Conservation (phyloP, 441 rosid species). For the Brassica hybrid region DNA sequence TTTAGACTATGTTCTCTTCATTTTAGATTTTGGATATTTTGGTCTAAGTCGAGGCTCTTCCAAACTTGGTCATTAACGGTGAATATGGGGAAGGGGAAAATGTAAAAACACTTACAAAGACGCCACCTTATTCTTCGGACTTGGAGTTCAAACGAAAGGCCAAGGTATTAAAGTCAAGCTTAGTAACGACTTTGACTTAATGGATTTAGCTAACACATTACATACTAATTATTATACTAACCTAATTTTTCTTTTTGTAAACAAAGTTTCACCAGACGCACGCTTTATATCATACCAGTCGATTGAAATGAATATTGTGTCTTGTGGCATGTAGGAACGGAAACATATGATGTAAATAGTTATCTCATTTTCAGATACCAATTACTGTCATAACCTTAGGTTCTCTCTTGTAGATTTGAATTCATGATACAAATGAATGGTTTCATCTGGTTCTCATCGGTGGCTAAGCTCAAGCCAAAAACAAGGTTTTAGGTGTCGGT, state of each 20-base stretch:
- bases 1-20: background rate
- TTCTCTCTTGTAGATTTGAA: background rate
- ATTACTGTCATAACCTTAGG: background rate
- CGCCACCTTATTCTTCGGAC: background rate
- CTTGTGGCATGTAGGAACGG: background rate
- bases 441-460: background rate
- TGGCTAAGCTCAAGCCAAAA: too few species aligned
- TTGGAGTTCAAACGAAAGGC: slow-evolving; percentile 2
- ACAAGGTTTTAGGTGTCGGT: too few species aligned
- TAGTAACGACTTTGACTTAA: slow-evolving; percentile 7
- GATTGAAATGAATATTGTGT: background rate
- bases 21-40: background rate
- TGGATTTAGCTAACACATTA: background rate
- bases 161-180: slow-evolving; percentile 13
- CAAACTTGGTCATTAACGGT: background rate
- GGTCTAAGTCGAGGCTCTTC: background rate
- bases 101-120: slow-evolving; percentile 5
- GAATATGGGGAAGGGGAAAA: background rate
- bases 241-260: background rate
- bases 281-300: background rate
- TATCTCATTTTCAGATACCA: slow-evolving; percentile 17
- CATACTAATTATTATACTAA: background rate
- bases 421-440: background rate
- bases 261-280: background rate
- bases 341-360: background rate